Evolutionary conservation across 2,329 filamentous ascomycete genomes (phyloP), one percentile per base, ranked within the genome.

Genomic region (Colletotrichum chlorophyti): DNA sequence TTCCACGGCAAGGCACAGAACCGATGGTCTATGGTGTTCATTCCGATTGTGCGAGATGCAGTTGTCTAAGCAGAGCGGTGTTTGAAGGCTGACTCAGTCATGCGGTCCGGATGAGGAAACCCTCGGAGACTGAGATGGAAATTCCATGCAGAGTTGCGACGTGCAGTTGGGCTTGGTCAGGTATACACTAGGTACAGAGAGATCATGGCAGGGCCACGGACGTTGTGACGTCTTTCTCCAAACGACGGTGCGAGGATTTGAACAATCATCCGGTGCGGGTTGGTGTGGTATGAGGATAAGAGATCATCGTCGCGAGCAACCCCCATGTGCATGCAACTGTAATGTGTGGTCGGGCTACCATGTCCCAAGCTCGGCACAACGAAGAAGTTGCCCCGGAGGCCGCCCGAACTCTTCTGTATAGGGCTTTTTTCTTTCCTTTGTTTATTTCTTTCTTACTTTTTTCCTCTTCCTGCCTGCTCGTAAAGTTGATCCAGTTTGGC

Each of bases 351-450:
- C 37, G 46, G 24, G n/a, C 38, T 52, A 17, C 17, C 24, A 27
- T n/a, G n/a, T 31, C 15, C 17, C 53, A 43, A 31, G 12, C 15
- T 38, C n/a, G n/a, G n/a, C n/a, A n/a, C n/a, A n/a, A n/a, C n/a
- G 35, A 26, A 43, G 23, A 51, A 40, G 17, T 29, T 23, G 53
- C 27, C 15, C 11, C 50, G 54, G 49, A 58, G 54, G 54, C 54
- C 50, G 54, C 54, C 54, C 29, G 42, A 54, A 41, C 29, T 58
- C 23, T 34, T 49, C 26, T n/a, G n/a, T n/a, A n/a, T n/a, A n/a
- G n/a, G n/a, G n/a, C n/a, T n/a, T n/a, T 14, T 12, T 31, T 14
- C 40, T 17, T 29, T 12, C 17, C 38, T 26, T 5, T n/a, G 5
- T 11, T 27, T n/a, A 23, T 34, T 21, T 47, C n/a, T 21, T 29